Conservation (phyloP, 257 asterid genomes). For the Solanum medicagineum region DNA sequence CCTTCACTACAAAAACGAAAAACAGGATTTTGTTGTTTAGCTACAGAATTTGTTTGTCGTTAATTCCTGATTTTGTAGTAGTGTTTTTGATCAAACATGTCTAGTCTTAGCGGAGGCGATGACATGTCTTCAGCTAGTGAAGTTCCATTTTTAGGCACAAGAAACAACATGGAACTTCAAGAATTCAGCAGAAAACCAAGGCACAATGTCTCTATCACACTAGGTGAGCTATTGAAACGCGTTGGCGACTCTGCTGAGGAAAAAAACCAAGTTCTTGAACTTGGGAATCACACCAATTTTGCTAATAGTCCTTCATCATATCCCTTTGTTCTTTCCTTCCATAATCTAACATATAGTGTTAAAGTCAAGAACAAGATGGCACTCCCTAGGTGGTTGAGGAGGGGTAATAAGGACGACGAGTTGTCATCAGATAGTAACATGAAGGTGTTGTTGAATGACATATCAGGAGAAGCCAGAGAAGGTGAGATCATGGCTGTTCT, state of each 20-base stretch:
- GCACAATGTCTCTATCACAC: conserved; percentile 36
- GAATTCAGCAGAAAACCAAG: conserved; percentile 29
- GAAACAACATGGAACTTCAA: conserved; percentile 55
- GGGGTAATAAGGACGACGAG: background rate
- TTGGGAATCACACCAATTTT: background rate
- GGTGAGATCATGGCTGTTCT: conserved; percentile 34
- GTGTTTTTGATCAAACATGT: background rate
- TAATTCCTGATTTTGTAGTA: background rate
- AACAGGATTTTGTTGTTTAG: background rate
- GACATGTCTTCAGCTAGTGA: conserved; percentile 41
- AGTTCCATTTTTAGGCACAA: conserved; percentile 57
- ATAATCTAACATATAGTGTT: conserved; percentile 20
- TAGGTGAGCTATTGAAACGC: conserved; percentile 48
- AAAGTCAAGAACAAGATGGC: conserved; percentile 3
- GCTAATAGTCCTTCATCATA: background rate
- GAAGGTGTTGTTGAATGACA: conserved; percentile 18
- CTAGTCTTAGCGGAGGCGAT: conserved; percentile 8
- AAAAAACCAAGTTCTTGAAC: background rate
- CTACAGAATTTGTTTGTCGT: background rate
- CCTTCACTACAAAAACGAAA: background rate
- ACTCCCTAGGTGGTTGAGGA: conserved; percentile 3
- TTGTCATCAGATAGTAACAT: background rate
- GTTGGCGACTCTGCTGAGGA: conserved; percentile 30
- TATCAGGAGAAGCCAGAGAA: conserved; percentile 29
- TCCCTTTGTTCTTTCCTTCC: conserved; percentile 30